phyloP scores from a whole-genome alignment of 1,139 yeast genomes.

The Meyerozyma sp. region DNA sequence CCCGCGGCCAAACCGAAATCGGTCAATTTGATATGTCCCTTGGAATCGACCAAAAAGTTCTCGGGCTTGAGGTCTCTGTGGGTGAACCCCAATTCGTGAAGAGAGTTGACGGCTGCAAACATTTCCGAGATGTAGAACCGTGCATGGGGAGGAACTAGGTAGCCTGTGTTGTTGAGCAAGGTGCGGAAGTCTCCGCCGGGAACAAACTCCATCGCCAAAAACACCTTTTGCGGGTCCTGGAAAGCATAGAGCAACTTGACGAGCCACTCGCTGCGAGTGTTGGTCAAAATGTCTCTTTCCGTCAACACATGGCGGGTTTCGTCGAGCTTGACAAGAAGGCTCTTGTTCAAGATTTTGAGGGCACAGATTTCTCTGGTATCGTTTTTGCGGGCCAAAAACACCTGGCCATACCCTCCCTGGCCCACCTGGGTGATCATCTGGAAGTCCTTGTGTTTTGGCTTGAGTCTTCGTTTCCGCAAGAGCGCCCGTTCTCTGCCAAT shows the following conservation, averaged over 20 bases:
- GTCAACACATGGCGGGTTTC: slow-evolving; percentile 95
- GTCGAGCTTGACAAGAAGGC: slow-evolving; percentile 78
- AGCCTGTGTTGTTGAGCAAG: slow-evolving; percentile 85
- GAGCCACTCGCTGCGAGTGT: slow-evolving; percentile 93
- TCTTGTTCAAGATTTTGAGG: slow-evolving; percentile 84
- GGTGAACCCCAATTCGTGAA: slow-evolving; percentile 92
- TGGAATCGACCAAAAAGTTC: slow-evolving; percentile 87
- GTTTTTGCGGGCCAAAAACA: slow-evolving; percentile 86
- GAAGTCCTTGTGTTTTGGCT: slow-evolving; percentile 92
- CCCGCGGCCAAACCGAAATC: slow-evolving; percentile 99
- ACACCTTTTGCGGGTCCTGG: slow-evolving; percentile 87
- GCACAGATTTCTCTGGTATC: slow-evolving; percentile 97
- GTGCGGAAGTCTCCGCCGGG: slow-evolving; percentile 99
- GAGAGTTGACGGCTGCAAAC: slow-evolving; percentile 90
- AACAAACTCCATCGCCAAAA: slow-evolving; percentile 97
- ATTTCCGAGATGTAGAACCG: slow-evolving; percentile 92
- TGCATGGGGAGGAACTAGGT: slow-evolving; percentile 90
- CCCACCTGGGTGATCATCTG: slow-evolving; percentile 97
- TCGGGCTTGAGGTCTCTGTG: slow-evolving; percentile 98
- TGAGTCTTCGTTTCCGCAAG: slow-evolving; percentile 80
- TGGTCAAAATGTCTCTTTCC: slow-evolving; percentile 92
- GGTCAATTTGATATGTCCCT: slow-evolving; percentile 93
- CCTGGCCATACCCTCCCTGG: slow-evolving; percentile 99
- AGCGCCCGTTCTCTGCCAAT: slow-evolving; percentile 80
- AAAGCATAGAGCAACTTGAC: slow-evolving; percentile 91